Evolutionary conservation across 169 alveolate genomes (phyloP).

Genomic region (Plasmodium sp.): DNA sequence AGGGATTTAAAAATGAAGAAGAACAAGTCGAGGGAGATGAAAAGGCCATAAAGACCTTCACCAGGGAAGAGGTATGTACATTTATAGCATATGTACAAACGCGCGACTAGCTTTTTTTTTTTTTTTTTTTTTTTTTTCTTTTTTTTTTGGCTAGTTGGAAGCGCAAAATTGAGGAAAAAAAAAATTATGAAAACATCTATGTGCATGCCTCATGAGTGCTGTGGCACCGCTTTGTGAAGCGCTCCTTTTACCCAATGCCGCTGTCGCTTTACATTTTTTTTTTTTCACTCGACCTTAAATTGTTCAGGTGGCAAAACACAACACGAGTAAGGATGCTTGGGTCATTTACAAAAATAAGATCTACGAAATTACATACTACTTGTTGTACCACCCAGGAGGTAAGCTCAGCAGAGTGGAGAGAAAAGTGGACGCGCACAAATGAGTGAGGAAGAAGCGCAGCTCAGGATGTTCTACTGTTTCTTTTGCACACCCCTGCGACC

Average conservation of each 20-base stretch:
- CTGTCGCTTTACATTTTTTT: too few species aligned
- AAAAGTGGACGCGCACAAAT: not conserved
- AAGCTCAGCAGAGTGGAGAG: not conserved
- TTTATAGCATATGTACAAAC: not conserved
- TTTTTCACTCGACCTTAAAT: not conserved
- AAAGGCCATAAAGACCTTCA: not conserved
- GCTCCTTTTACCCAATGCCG: not conserved
- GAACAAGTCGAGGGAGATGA: not conserved
- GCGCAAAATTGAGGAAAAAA: not conserved
- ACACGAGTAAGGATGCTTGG: slow-evolving; percentile 83
- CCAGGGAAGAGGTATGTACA: slow-evolving; percentile 62
- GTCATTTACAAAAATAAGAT: slow-evolving; percentile 81
- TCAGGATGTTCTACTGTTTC: not conserved
- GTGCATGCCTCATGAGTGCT: not conserved
- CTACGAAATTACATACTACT: slow-evolving; percentile 84
- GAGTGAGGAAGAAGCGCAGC: not conserved
- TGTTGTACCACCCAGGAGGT: slow-evolving; percentile 88
- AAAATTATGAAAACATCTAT: not conserved
- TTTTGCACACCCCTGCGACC: not conserved
- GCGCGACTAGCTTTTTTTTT: not conserved
- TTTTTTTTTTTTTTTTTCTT: too few species aligned
- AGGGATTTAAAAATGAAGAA: not conserved
- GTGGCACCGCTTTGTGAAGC: not conserved
- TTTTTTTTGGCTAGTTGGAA: not conserved
- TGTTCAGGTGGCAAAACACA: slow-evolving; percentile 78